phyloP scores from a whole-genome alignment of 306 rosid genomes.

The Glycine latifolia region DNA sequence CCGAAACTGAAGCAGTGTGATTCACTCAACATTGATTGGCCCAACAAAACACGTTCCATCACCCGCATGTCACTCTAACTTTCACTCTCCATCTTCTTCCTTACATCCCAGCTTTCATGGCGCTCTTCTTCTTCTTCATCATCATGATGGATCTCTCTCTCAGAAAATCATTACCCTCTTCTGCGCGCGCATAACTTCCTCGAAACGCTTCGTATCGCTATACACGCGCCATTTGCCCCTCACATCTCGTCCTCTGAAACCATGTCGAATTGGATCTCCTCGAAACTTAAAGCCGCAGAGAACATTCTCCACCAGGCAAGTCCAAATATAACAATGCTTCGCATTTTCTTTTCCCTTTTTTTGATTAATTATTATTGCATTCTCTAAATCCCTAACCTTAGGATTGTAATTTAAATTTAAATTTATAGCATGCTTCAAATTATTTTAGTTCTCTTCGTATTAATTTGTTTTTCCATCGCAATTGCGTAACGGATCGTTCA shows the following conservation, averaged over 20 bases:
- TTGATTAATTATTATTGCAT: background rate
- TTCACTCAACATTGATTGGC: constrained; percentile 18
- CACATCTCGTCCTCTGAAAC: constrained; percentile 22
- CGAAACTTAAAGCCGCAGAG: constrained; percentile 97
- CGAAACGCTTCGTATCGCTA: constrained; percentile 21
- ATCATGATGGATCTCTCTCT: background rate
- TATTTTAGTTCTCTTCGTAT: background rate
- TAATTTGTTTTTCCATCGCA: too few relatives aligned
- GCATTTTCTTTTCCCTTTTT: background rate
- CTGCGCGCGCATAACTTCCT: constrained; percentile 4
- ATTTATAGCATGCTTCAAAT: background rate
- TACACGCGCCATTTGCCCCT: background rate
- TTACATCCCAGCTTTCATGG: background rate
- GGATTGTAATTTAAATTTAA: constrained; percentile 1
- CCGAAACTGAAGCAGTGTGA: constrained; percentile 5
- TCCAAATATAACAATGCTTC: background rate
- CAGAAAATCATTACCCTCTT: constrained; percentile 7
- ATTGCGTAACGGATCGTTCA: constrained; percentile 50
- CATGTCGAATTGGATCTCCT: constrained; percentile 98
- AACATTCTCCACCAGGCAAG: constrained; percentile 89
- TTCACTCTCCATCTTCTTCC: constrained; percentile 34
- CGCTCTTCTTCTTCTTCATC: constrained; percentile 31
- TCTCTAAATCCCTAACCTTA: constrained; percentile 17
- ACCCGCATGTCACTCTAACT: constrained; percentile 32
- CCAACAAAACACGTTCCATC: constrained; percentile 26